Percentiles rank a stretch among this genome's conserved stretches.
Conservation (phyloP, 306 rosid species). For the Prunus kanzakura region DNA sequence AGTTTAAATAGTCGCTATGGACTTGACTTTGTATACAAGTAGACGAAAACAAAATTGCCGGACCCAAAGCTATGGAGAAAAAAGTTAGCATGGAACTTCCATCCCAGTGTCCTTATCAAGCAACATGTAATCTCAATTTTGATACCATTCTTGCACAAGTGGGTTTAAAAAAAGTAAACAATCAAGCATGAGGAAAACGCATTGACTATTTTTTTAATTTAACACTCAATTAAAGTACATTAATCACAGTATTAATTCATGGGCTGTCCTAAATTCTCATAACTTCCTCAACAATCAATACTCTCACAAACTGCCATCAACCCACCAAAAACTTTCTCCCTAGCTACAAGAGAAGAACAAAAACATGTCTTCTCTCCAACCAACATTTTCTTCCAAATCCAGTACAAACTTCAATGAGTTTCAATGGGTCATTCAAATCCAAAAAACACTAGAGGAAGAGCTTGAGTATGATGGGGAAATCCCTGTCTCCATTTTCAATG, state of each 20-base stretch:
- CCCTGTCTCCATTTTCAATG: constrained; percentile 62
- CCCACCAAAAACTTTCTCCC: neutral
- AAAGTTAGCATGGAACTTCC: too few species aligned
- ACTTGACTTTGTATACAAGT: too few species aligned
- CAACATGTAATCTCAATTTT: too few species aligned
- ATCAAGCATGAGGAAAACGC: constrained; percentile 30
- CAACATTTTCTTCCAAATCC: constrained; percentile 25
- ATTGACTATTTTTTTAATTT: neutral
- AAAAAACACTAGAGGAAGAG: constrained; percentile 60
- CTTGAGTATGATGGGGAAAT: constrained; percentile 46
- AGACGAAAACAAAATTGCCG: too few species aligned
- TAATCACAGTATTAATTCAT: constrained; percentile 1
- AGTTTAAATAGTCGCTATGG: too few species aligned
- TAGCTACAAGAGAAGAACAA: neutral
- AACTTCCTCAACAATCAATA: constrained; percentile 22
- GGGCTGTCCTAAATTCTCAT: constrained; percentile 1
- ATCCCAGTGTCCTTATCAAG: too few species aligned
- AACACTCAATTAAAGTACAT: neutral
- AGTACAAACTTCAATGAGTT: constrained; percentile 51
- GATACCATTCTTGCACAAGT: too few species aligned
- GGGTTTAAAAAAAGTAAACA: neutral
- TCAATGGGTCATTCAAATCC: constrained; percentile 57
- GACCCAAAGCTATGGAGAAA: too few species aligned
- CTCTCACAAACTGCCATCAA: constrained; percentile 7
- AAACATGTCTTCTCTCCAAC: constrained; percentile 20